Base-by-base conservation (phyloP, 345 rosid species). In the Euphorbia peplus region DNA sequence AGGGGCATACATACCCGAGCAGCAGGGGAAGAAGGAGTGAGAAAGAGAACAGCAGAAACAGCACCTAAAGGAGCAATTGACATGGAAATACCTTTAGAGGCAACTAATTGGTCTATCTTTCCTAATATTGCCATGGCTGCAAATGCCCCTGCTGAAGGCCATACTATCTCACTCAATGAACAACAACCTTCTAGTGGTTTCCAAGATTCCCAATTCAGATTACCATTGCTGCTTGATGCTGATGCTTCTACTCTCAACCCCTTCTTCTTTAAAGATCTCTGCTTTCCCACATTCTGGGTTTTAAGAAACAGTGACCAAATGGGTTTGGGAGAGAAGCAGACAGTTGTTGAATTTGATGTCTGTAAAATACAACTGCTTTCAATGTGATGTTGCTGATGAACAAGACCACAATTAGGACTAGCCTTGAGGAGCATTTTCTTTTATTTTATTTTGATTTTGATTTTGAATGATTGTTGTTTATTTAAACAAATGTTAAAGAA, bases 91-190 rank as follows among this genome's bases (percentile, higher is more conserved):
- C 97, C 98, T 70, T 83, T 89, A 1, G 92, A 80, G 25, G 85
- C 86, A 35, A 91, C 67, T 13, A 89, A 70, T 60, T 91, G 95
- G 75, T 93, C 98, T 62, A 93, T 76, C 82, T 85, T 93, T 75
- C 96, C 97, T 72, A 91, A 60, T 73, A 89, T 48, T 9, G 97
- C 98, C 98, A 93, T 93, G 3, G 98, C 97, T 32, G 85, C 92
- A 78, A 93, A 93, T 50, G 95, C 98, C n/a, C 98, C 98, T 93
- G 80, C 95, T 63, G 98, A 85, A n/a, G 98, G 98, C 98, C 98
- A 92, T 60, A 90, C 66, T 80, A 88, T 71, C 66, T 92, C 98
- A 66, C 98, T 92, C 67, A 90, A 66, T n/a, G 83, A 77, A 54
- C 84, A 63, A 63, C 46, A 44, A 70, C 64, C 71, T 80, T 80